Percentiles rank a stretch among this genome's conserved stretches.
Conservation (phyloP, 2,329 filamentous ascomycete genomes). For the Myriangium duriaei region DNA sequence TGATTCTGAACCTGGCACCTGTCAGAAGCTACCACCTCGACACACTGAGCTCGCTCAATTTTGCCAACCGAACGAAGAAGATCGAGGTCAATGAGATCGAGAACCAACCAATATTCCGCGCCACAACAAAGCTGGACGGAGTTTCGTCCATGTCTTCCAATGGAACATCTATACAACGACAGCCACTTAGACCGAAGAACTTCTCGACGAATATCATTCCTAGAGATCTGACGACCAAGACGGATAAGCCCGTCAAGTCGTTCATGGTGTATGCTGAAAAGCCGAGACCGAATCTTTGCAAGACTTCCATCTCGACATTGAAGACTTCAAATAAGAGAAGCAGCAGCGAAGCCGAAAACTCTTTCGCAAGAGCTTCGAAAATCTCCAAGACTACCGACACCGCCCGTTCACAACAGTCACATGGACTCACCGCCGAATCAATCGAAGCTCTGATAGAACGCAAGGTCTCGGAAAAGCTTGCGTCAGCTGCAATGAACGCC, state of each 20-base stretch:
- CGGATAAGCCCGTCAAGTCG: constrained; percentile 62
- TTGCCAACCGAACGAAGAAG: constrained; percentile 88
- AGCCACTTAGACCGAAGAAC: constrained; percentile 66
- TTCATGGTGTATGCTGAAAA: constrained; percentile 82
- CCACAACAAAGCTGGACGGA: constrained; percentile 25
- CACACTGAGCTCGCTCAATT: constrained; percentile 84
- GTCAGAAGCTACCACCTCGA: constrained; percentile 88
- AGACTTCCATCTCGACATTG: constrained; percentile 13
- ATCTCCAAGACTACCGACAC: constrained; percentile 23
- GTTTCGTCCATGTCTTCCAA: constrained; percentile 23
- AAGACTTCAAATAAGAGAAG: constrained; percentile 29
- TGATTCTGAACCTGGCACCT: constrained; percentile 90
- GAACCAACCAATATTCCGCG: constrained; percentile 72
- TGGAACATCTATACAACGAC: constrained; percentile 40
- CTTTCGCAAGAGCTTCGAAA: constrained; percentile 29
- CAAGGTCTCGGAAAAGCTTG: constrained; percentile 80
- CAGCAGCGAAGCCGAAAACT: constrained; percentile 26
- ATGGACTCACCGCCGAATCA: constrained; percentile 43
- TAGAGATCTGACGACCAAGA: constrained; percentile 38
- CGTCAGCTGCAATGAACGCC: constrained; percentile 54
- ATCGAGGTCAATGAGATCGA: constrained; percentile 93
- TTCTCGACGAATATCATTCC: constrained; percentile 61
- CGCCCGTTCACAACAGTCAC: constrained; percentile 10
- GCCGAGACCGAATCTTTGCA: constrained; percentile 31
- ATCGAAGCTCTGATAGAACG: constrained; percentile 89